A percentile compares a stretch with the other conserved stretches of the same genome.
Conservation (phyloP, 768 basidiomycete genomes). For the Russula sp. region DNA sequence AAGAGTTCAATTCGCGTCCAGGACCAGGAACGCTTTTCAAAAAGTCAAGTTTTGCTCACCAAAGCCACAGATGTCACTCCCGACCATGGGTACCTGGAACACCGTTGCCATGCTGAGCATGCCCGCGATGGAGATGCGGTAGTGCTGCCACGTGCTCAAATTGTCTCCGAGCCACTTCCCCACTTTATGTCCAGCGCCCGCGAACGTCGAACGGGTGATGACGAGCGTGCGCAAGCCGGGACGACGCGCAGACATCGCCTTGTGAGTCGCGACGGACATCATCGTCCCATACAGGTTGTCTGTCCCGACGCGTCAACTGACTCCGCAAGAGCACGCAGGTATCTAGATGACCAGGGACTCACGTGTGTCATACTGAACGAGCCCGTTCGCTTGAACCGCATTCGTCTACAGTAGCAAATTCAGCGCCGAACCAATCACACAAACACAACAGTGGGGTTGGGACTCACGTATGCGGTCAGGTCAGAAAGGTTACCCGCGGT, state of each 20-base stretch:
- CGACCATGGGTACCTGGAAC: constrained; percentile 70
- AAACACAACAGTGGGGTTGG: neutral
- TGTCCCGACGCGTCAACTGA: constrained; percentile 8
- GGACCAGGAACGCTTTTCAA: neutral
- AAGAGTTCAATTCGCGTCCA: neutral
- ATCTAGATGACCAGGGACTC: constrained; percentile 12
- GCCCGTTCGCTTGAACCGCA: constrained; percentile 48
- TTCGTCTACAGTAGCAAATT: constrained; percentile 23
- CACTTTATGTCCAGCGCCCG: constrained; percentile 57
- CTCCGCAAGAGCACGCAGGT: neutral
- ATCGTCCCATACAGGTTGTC: constrained; percentile 64
- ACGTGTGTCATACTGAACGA: constrained; percentile 52
- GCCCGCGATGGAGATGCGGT: constrained; percentile 52
- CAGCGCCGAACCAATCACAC: neutral
- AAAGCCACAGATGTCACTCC: constrained; percentile 67
- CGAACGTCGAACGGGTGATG: constrained; percentile 69
- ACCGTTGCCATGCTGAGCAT: constrained; percentile 59
- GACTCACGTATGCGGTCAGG: constrained; percentile 46
- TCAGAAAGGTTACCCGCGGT: constrained; percentile 42
- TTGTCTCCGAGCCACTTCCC: constrained; percentile 75
- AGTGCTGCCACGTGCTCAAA: constrained; percentile 50
- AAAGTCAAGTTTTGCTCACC: constrained; percentile 30
- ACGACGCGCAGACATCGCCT: constrained; percentile 55
- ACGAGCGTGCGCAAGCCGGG: constrained; percentile 54
- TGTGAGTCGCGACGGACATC: constrained; percentile 57